A percentile compares a stretch with the other conserved stretches of the same genome.
Conservation (phyloP, 1,139 yeast species). For the Suhomyces terraborum region DNA sequence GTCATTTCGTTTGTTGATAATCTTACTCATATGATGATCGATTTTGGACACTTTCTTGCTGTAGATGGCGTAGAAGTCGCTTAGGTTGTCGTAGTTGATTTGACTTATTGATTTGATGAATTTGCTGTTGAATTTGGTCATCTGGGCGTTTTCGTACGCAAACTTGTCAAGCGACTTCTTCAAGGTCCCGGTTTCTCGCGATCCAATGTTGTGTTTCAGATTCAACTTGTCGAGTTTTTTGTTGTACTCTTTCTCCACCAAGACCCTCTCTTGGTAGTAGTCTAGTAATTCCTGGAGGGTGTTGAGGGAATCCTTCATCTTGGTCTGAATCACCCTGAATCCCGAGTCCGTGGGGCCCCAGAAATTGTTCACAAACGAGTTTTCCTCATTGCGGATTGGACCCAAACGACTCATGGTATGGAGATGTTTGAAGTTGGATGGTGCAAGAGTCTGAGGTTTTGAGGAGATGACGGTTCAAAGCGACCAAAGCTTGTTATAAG, state of each 20-base stretch:
- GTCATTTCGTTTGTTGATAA: conserved; percentile 30
- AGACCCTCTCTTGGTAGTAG: conserved; percentile 52
- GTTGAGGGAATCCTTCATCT: conserved; percentile 46
- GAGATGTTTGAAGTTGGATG: neutral
- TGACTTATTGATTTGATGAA: conserved; percentile 35
- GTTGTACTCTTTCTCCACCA: conserved; percentile 74
- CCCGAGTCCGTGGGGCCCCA: conserved; percentile 56
- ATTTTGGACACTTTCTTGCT: conserved; percentile 35
- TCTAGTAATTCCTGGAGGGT: conserved; percentile 47
- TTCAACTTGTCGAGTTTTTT: conserved; percentile 55
- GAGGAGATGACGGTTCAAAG: too few relatives aligned
- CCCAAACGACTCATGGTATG: conserved; percentile 12
- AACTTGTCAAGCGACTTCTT: conserved; percentile 62
- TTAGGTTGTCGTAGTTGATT: conserved; percentile 38
- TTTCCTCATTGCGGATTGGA: conserved; percentile 10
- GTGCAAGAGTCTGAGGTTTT: neutral
- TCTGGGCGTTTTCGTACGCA: conserved; percentile 49
- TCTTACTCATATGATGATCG: conserved; percentile 40
- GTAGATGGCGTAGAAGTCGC: conserved; percentile 34
- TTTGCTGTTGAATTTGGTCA: conserved; percentile 36
- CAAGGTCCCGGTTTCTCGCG: conserved; percentile 60
- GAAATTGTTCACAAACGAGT: conserved; percentile 49
- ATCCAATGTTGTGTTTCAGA: conserved; percentile 49
- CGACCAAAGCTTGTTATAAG: too few relatives aligned
- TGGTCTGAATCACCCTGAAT: conserved; percentile 45